These are phyloP conservation scores for Ophiocordyceps camponoti-rufipedis DNA, from an alignment of 2,329 filamentous ascomycete species.

Conservation along the genomic window DNA sequence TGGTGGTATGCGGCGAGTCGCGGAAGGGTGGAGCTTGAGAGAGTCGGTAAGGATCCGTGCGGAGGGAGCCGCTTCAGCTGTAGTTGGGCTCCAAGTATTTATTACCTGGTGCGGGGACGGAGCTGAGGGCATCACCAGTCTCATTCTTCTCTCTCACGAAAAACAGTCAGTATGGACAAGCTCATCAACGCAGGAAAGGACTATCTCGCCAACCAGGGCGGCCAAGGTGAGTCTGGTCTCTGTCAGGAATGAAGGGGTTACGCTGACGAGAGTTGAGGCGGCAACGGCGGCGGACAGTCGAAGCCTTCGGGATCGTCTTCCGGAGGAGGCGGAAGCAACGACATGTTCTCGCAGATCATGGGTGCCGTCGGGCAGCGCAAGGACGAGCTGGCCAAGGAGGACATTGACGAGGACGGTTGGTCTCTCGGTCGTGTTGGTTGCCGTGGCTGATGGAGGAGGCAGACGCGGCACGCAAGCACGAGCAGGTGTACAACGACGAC, in stretches of 20 bases:
- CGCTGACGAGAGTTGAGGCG: not conserved
- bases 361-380: conserved; percentile 30
- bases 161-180: conserved; percentile 16
- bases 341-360: conserved; percentile 31
- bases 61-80: not conserved
- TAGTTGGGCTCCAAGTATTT: not conserved
- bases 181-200: conserved; percentile 19
- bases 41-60: not conserved
- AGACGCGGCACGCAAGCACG: conserved; percentile 58
- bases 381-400: conserved; percentile 25
- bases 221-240: not conserved
- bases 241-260: not conserved
- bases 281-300: conserved; percentile 17
- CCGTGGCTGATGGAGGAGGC: not conserved
- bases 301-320: conserved; percentile 25
- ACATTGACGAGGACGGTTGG: conserved; percentile 30
- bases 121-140: not conserved
- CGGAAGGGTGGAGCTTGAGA: not conserved
- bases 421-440: not conserved
- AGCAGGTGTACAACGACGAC: conserved; percentile 47
- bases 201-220: conserved; percentile 12
- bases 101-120: not conserved
- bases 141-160: not conserved
- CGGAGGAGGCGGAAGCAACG: conserved; percentile 8
- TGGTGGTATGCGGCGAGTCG: not conserved